Conservation (phyloP, 2,329 filamentous ascomycete genomes). For the Grosmannia serpens region DNA sequence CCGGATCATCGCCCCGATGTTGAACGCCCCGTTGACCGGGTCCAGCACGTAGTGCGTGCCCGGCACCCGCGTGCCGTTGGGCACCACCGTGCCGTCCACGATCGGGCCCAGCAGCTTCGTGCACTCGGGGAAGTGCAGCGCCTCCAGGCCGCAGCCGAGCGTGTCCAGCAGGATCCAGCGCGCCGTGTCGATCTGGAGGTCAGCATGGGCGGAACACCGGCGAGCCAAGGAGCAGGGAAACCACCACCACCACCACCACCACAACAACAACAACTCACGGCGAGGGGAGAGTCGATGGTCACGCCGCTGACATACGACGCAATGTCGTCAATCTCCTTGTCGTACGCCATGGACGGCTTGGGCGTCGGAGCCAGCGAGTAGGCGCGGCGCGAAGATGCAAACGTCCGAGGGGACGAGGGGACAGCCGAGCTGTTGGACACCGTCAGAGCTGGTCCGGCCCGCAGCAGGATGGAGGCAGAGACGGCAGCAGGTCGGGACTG, state of each 20-base stretch:
- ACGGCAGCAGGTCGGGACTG: constrained; percentile 23
- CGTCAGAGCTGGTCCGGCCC: constrained; percentile 5
- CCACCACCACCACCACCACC: no score
- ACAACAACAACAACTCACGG: constrained; percentile 48
- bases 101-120: constrained; percentile 86
- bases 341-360: constrained; percentile 53
- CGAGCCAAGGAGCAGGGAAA: background rate
- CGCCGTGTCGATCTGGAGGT: constrained; percentile 65
- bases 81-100: constrained; percentile 81
- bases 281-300: constrained; percentile 80
- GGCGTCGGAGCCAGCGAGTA: constrained; percentile 39
- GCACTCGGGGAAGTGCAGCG: constrained; percentile 90
- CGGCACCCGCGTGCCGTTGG: constrained; percentile 82
- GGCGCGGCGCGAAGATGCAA: constrained; percentile 27
- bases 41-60: constrained; percentile 92
- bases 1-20: constrained; percentile 96
- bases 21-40: constrained; percentile 92
- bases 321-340: constrained; percentile 91
- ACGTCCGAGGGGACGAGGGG: constrained; percentile 27
- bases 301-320: constrained; percentile 90
- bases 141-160: constrained; percentile 91
- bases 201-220: background rate
- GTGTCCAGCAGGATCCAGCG: constrained; percentile 96
- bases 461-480: background rate
- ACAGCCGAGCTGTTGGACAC: constrained; percentile 17